Conservation (phyloP, 495 filamentous ascomycete genomes). For the Paragyromitra xinjiangensis region DNA sequence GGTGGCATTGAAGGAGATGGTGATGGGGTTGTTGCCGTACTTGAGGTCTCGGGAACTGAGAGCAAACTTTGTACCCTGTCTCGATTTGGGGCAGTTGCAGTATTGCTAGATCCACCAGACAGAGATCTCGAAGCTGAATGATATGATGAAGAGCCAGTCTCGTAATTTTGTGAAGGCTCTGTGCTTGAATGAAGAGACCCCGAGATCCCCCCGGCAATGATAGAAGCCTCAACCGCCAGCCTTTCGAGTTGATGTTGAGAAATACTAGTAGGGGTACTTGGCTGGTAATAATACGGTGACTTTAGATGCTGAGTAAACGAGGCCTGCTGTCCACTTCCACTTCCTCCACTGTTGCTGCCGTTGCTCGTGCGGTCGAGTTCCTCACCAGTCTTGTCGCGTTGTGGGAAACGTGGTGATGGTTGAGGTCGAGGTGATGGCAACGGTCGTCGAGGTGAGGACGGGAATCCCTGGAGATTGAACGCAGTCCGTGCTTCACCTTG, state of each 20-base stretch:
- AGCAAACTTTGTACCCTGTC: slow-evolving; percentile 44
- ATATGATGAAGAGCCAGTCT: slow-evolving; percentile 24
- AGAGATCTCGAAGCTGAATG: slow-evolving; percentile 35
- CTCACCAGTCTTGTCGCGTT: slow-evolving; percentile 41
- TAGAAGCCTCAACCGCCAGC: slow-evolving; percentile 55
- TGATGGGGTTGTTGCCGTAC: slow-evolving; percentile 35
- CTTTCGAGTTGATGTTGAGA: slow-evolving; percentile 56
- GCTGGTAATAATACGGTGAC: slow-evolving; percentile 44
- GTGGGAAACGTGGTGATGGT: slow-evolving; percentile 48
- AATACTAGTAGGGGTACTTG: slow-evolving; percentile 42
- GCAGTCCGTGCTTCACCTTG: slow-evolving; percentile 52
- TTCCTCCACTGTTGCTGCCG: slow-evolving; percentile 30
- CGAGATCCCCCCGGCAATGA: slow-evolving; percentile 51
- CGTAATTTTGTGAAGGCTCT: slow-evolving; percentile 42
- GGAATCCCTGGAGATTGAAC: slow-evolving; percentile 48
- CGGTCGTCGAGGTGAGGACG: slow-evolving; percentile 41
- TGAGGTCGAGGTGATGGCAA: slow-evolving; percentile 40
- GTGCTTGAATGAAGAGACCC: slow-evolving; percentile 26
- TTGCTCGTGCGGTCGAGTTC: slow-evolving; percentile 45
- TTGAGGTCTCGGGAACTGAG: slow-evolving; percentile 50
- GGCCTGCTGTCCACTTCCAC: slow-evolving; percentile 35
- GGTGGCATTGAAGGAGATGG: slow-evolving; percentile 51
- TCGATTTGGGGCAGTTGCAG: slow-evolving; percentile 33
- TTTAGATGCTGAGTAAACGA: slow-evolving; percentile 41
- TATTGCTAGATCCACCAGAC: slow-evolving; percentile 39